Evolutionary conservation across 1,284 basidiomycete genomes (phyloP).

Genomic region (Meripilus lineatus): DNA sequence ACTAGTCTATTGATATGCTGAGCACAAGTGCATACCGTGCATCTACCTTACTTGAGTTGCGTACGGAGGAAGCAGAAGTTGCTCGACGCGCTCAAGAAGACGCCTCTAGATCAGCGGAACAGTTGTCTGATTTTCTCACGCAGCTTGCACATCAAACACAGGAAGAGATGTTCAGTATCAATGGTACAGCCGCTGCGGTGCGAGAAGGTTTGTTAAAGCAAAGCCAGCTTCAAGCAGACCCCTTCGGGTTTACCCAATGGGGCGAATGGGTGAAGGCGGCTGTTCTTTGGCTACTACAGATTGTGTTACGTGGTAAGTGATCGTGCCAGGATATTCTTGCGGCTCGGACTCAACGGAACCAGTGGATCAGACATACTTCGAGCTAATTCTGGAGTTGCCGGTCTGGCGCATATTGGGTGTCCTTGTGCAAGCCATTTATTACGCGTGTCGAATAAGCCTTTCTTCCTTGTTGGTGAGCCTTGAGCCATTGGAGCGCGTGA

Average conservation of each 20-base stretch:
- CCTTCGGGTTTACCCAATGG: conserved; percentile 5
- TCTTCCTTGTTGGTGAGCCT: conserved; percentile 21
- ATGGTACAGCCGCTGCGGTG: conserved; percentile 36
- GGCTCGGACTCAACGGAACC: background rate
- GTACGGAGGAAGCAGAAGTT: no score
- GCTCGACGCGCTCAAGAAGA: no score
- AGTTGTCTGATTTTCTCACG: conserved; percentile 31
- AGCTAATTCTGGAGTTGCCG: conserved; percentile 13
- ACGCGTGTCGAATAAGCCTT: conserved; percentile 13
- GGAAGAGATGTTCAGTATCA: conserved; percentile 41
- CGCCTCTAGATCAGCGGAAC: conserved; percentile 28
- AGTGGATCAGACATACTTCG: conserved; percentile 18
- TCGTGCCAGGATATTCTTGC: background rate
- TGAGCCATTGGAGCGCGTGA: background rate
- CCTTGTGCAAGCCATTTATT: conserved; percentile 12
- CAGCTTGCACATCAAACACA: conserved; percentile 34
- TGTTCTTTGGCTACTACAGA: conserved; percentile 13
- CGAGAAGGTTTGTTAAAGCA: conserved; percentile 21
- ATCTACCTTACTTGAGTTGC: no score
- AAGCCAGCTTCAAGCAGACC: conserved; percentile 1
- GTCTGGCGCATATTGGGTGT: conserved; percentile 11
- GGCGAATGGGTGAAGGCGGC: conserved; percentile 15
- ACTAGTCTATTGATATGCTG: no score
- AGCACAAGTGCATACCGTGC: no score
- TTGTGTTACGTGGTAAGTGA: conserved; percentile 19